These are phyloP conservation scores for Neurospora sp. DNA, from an alignment of 495 filamentous ascomycete species.

Conservation along the genomic window DNA sequence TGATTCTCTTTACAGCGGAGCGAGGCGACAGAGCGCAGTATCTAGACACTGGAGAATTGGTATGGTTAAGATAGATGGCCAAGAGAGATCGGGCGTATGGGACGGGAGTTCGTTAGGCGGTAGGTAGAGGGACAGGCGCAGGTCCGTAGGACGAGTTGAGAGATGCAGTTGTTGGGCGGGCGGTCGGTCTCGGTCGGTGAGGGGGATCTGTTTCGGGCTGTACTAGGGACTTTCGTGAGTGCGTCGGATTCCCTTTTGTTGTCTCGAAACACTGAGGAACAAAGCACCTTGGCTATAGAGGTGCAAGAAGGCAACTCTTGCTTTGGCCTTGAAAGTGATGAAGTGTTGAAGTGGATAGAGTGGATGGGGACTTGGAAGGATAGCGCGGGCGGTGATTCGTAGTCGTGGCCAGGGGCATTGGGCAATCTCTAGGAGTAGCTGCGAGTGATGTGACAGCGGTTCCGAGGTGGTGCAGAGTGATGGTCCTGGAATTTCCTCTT, in stretches of 20 bases:
- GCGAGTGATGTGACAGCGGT: neutral
- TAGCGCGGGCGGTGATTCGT: neutral
- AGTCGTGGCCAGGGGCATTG: neutral
- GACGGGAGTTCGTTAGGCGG: neutral
- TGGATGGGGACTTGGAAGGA: neutral
- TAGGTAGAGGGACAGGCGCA: neutral
- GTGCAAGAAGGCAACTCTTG: neutral
- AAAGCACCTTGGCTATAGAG: neutral
- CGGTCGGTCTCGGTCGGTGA: neutral
- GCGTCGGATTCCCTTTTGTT: neutral
- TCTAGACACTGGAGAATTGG: neutral
- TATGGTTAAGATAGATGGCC: neutral
- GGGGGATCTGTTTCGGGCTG: neutral
- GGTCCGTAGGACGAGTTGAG: neutral
- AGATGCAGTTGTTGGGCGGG: neutral
- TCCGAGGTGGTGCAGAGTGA: neutral
- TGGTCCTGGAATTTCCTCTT: neutral
- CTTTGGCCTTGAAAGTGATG: neutral
- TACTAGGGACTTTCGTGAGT: neutral
- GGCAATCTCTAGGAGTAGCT: neutral
- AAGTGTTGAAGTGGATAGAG: neutral
- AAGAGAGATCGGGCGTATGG: neutral
- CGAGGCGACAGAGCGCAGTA: neutral
- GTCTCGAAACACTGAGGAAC: neutral
- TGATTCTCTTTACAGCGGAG: neutral